phyloP scores from a whole-genome alignment of 176 grass and related monocot genomes.

The Dendrocalamus sinicus region DNA sequence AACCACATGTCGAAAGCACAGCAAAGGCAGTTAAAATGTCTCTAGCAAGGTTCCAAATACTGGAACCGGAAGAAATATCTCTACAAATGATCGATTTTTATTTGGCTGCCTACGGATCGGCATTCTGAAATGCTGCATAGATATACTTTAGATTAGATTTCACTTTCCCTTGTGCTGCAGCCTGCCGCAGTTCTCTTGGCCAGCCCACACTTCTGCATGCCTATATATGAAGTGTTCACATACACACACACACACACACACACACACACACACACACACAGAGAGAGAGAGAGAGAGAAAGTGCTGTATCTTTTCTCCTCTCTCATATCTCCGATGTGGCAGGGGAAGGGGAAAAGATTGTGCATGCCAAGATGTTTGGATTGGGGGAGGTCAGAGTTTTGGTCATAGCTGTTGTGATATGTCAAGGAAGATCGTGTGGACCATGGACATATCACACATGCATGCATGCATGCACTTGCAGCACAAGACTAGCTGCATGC shows the following conservation, averaged over 20 bases:
- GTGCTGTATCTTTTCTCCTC: slow-evolving; percentile 44
- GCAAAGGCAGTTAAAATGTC: slow-evolving; percentile 46
- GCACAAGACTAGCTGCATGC: slow-evolving; percentile 54
- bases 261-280: background rate
- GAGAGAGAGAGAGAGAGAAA: slow-evolving; percentile 28
- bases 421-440: slow-evolving; percentile 69
- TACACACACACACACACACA: background rate
- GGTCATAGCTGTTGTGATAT: slow-evolving; percentile 56
- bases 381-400: slow-evolving; percentile 52
- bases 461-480: slow-evolving; percentile 44
- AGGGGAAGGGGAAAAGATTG: slow-evolving; percentile 55
- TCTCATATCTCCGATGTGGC: slow-evolving; percentile 49
- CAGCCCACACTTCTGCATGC: slow-evolving; percentile 57
- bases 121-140: slow-evolving; percentile 34
- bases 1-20: slow-evolving; percentile 28
- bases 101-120: background rate
- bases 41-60: too few relatives aligned
- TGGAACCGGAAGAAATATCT: slow-evolving; percentile 13
- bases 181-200: slow-evolving; percentile 43
- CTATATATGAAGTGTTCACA: slow-evolving; percentile 46
- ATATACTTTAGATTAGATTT: slow-evolving; percentile 46
- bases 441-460: slow-evolving; percentile 49
- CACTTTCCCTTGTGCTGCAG: slow-evolving; percentile 49
- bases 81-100: background rate
- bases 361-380: slow-evolving; percentile 67